A percentile compares a stretch with the other conserved stretches of the same genome.
phyloP scores from a whole-genome alignment of 192 early-diverging fungal species.

The Geranomyces michiganensis region DNA sequence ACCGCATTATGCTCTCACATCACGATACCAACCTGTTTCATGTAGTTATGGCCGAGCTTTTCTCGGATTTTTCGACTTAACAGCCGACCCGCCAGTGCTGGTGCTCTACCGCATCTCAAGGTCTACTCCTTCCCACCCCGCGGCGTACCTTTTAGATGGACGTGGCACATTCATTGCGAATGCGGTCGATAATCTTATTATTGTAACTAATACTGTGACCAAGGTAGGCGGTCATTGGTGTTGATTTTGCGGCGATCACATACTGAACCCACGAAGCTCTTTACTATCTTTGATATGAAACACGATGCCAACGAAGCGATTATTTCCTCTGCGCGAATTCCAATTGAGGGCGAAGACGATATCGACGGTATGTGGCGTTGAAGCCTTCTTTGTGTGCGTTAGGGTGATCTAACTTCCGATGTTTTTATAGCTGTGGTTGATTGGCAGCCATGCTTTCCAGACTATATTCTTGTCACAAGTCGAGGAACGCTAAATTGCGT shows the following conservation, averaged over 20 bases:
- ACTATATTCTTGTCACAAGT: constrained; percentile 7
- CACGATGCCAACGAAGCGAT: neutral
- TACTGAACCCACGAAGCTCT: neutral
- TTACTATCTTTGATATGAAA: neutral
- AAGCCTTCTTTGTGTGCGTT: no score
- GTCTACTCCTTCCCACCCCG: neutral
- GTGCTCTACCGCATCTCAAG: constrained; percentile 9
- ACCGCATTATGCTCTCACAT: neutral
- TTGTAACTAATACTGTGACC: constrained; percentile 9
- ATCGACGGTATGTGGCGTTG: neutral
- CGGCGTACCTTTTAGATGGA: constrained; percentile 1
- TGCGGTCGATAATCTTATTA: constrained; percentile 16
- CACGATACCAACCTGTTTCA: no score
- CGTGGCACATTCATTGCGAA: constrained; percentile 21
- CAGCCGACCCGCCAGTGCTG: neutral
- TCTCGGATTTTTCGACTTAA: constrained; percentile 1
- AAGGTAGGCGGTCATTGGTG: constrained; percentile 6
- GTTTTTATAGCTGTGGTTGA: neutral
- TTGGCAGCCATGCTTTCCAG: constrained; percentile 9
- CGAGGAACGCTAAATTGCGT: constrained; percentile 9
- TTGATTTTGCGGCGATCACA: neutral
- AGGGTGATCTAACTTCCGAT: neutral
- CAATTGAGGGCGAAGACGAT: neutral
- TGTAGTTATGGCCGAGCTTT: constrained; percentile 9
- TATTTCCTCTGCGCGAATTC: neutral